Evolutionary conservation across 1,284 basidiomycete genomes (phyloP).

Genomic region (Xerocomus nothofagi): DNA sequence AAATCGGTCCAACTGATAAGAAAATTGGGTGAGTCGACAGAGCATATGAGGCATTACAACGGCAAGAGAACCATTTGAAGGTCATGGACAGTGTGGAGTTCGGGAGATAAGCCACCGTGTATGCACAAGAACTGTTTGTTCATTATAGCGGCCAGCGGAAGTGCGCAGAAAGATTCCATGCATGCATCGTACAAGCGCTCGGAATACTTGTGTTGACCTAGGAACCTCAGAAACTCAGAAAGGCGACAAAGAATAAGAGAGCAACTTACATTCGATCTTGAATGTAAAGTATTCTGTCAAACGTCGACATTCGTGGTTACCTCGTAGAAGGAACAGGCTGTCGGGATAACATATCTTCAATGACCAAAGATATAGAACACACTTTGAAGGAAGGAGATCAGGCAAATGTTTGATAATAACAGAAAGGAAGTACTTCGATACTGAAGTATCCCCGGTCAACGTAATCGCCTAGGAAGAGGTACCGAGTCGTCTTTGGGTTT

Average conservation of each 20-base stretch:
- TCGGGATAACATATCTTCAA: slow-evolving; percentile 92
- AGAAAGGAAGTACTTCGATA: slow-evolving; percentile 65
- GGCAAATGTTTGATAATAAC: not conserved
- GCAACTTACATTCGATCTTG: slow-evolving; percentile 75
- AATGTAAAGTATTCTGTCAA: slow-evolving; percentile 88
- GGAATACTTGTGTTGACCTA: slow-evolving; percentile 91
- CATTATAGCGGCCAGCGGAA: slow-evolving; percentile 92
- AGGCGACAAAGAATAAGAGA: slow-evolving; percentile 22
- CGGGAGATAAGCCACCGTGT: slow-evolving; percentile 89
- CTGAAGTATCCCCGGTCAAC: slow-evolving; percentile 93
- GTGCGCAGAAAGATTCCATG: slow-evolving; percentile 90
- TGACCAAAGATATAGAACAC: slow-evolving; percentile 86
- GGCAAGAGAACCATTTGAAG: slow-evolving; percentile 18
- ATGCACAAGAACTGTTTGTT: slow-evolving; percentile 98
- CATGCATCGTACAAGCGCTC: slow-evolving; percentile 87
- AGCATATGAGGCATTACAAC: not conserved
- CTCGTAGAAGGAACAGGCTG: slow-evolving; percentile 85
- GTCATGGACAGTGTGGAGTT: slow-evolving; percentile 88
- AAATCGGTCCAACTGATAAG: slow-evolving; percentile 81
- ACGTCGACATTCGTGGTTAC: slow-evolving; percentile 89
- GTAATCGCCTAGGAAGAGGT: slow-evolving; percentile 93
- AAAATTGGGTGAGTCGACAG: not conserved
- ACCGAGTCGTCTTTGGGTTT: slow-evolving; percentile 83
- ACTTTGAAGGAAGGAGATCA: slow-evolving; percentile 45
- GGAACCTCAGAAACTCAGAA: slow-evolving; percentile 2